These are phyloP conservation scores for Epichloe elymi DNA, from an alignment of 2,329 filamentous ascomycete genomes.

Conservation along the genomic window DNA sequence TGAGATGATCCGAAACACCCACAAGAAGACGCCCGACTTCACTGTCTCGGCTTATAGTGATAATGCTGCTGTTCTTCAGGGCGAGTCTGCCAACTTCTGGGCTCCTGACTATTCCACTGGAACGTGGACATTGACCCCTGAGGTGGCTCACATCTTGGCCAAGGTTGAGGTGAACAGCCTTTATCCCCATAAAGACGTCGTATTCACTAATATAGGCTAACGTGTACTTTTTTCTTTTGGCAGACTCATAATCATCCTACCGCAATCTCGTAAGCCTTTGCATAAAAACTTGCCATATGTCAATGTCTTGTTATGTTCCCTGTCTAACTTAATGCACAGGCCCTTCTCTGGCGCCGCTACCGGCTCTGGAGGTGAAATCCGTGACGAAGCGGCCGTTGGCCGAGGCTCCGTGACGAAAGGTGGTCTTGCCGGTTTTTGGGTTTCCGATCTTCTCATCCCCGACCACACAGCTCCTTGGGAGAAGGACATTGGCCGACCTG, in stretches of 20 bases:
- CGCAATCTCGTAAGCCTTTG: constrained; percentile 52
- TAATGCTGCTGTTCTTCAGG: constrained; percentile 74
- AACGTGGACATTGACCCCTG: constrained; percentile 76
- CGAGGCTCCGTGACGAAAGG: constrained; percentile 87
- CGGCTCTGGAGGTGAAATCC: constrained; percentile 87
- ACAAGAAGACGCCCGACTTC: constrained; percentile 64
- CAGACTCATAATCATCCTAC: constrained; percentile 91
- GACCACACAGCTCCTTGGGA: constrained; percentile 80
- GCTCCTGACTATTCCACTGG: constrained; percentile 76
- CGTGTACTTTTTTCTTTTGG: background rate
- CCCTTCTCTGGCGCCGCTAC: constrained; percentile 89
- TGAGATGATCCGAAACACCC: constrained; percentile 92
- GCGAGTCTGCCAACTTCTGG: constrained; percentile 47
- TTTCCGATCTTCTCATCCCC: constrained; percentile 86
- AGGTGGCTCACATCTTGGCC: constrained; percentile 73
- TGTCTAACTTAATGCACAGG: constrained; percentile 4
- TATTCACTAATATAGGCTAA: background rate
- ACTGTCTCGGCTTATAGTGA: constrained; percentile 97
- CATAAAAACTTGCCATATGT: background rate
- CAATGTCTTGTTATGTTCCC: background rate
- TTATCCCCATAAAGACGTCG: background rate
- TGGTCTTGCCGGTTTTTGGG: constrained; percentile 83
- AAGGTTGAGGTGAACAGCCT: constrained; percentile 59
- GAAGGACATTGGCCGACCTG: constrained; percentile 73
- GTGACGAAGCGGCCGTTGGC: constrained; percentile 89